Percentiles rank a stretch among this genome's conserved stretches.
Conservation (phyloP, 2,329 filamentous ascomycete genomes). For the Fusarium domesticum region DNA sequence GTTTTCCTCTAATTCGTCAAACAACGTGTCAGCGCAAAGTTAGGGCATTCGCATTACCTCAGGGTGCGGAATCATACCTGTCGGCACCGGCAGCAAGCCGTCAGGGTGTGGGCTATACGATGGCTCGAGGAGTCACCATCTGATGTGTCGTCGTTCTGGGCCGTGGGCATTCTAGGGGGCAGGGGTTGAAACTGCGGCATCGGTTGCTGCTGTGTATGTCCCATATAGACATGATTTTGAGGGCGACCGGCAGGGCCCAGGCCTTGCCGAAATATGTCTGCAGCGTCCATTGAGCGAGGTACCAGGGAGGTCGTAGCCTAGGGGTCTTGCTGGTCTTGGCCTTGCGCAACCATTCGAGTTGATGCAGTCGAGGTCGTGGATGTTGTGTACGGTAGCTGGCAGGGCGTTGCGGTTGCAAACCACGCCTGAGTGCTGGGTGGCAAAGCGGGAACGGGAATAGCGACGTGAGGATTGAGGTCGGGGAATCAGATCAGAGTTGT, state of each 20-base stretch:
- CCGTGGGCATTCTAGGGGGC: conserved; percentile 30
- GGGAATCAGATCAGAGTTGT: conserved; percentile 3
- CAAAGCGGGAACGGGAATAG: conserved; percentile 7
- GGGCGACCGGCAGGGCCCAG: conserved; percentile 45
- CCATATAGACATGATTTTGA: conserved; percentile 32
- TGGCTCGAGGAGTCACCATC: conserved; percentile 52
- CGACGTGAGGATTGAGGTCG: background rate
- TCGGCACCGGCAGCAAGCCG: conserved; percentile 75
- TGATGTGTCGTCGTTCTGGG: conserved; percentile 40
- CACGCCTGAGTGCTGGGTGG: too few species aligned
- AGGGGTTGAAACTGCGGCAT: conserved; percentile 22
- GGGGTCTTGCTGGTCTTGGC: conserved; percentile 3
- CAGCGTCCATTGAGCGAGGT: conserved; percentile 51
- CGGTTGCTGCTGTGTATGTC: conserved; percentile 26
- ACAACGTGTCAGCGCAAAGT: conserved; percentile 14
- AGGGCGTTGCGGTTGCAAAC: background rate
- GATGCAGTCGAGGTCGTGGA: conserved; percentile 15
- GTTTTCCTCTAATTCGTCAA: conserved; percentile 72
- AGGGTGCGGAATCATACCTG: conserved; percentile 53
- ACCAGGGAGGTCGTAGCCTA: conserved; percentile 5
- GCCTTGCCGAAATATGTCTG: conserved; percentile 58
- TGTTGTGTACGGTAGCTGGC: conserved; percentile 2
- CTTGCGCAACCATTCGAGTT: conserved; percentile 12
- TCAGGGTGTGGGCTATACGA: conserved; percentile 74
- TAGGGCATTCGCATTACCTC: conserved; percentile 4